Evolutionary conservation across 129 eudicot species (phyloP).

Genomic region (Helianthus annuus): DNA sequence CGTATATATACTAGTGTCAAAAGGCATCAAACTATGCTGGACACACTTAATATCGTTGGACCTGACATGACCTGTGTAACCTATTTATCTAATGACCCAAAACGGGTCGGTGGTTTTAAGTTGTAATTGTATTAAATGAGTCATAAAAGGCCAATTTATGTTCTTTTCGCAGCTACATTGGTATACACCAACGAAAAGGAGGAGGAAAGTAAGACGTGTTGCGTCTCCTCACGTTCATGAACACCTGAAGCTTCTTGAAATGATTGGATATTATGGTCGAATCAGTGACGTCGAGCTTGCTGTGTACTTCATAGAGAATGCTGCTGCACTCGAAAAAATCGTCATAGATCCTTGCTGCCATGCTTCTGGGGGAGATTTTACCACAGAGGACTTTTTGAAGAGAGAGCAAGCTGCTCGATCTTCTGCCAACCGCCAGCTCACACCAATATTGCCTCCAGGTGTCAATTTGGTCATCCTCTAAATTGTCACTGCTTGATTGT

Average conservation of each 20-base stretch:
- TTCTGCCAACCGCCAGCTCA: constrained; percentile 10
- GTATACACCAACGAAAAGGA: not conserved
- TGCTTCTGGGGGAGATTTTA: not conserved
- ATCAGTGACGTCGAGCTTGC: not conserved
- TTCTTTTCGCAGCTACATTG: not conserved
- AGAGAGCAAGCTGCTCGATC: not conserved
- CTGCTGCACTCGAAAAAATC: not conserved
- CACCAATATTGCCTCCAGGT: not conserved
- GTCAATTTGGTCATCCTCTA: constrained; percentile 7
- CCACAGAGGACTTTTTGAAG: not conserved
- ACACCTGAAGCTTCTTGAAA: not conserved
- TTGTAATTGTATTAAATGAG: too few relatives aligned
- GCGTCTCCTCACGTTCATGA: not conserved
- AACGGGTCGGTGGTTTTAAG: too few relatives aligned
- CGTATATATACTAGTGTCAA: too few relatives aligned
- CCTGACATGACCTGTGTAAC: too few relatives aligned
- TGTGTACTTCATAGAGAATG: not conserved
- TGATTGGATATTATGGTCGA: constrained; percentile 22
- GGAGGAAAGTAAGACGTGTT: constrained; percentile 15
- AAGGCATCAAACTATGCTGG: too few relatives aligned
- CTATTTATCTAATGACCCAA: too few relatives aligned
- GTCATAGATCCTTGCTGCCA: constrained; percentile 4
- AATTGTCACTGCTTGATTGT: not conserved
- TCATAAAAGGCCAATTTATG: too few relatives aligned
- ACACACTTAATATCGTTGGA: too few relatives aligned